A percentile compares a stretch with the other conserved stretches of the same genome.
Conservation (phyloP, 805 yeast genomes). For the Kuraishia ogatae region DNA sequence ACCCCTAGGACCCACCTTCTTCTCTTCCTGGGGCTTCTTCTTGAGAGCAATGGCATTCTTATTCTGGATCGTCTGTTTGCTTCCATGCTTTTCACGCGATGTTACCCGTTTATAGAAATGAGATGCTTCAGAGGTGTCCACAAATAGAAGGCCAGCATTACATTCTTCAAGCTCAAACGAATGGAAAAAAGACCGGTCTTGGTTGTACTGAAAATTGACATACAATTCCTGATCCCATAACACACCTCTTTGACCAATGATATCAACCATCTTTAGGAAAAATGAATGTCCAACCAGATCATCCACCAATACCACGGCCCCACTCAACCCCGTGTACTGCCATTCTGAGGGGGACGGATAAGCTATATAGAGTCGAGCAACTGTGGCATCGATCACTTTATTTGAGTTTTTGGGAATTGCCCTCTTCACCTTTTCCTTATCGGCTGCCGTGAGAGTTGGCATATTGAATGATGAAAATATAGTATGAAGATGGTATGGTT, state of each 20-base stretch:
- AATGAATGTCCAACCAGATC: conserved; percentile 93
- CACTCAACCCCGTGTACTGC: conserved; percentile 83
- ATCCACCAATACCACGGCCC: conserved; percentile 82
- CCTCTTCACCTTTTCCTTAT: conserved; percentile 84
- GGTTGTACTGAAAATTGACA: conserved; percentile 80
- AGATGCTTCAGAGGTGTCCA: conserved; percentile 80
- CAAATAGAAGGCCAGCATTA: conserved; percentile 77
- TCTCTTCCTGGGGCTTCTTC: conserved; percentile 29
- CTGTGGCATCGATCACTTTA: conserved; percentile 82
- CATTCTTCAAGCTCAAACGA: conserved; percentile 91
- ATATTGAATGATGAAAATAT: neutral
- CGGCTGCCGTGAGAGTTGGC: conserved; percentile 28
- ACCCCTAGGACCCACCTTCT: conserved; percentile 58
- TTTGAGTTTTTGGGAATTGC: conserved; percentile 83
- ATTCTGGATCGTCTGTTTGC: conserved; percentile 78
- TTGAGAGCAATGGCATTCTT: conserved; percentile 82
- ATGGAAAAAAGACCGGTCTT: conserved; percentile 92
- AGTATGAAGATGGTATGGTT: neutral
- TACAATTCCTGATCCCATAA: conserved; percentile 96
- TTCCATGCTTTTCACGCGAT: conserved; percentile 71
- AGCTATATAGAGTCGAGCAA: conserved; percentile 84
- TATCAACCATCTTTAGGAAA: conserved; percentile 83
- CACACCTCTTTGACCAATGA: conserved; percentile 75
- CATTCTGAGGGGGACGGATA: conserved; percentile 76
- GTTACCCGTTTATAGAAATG: conserved; percentile 76